Base-by-base conservation (phyloP, 148 eudicot genomes). In the Camellia granthamiana region DNA sequence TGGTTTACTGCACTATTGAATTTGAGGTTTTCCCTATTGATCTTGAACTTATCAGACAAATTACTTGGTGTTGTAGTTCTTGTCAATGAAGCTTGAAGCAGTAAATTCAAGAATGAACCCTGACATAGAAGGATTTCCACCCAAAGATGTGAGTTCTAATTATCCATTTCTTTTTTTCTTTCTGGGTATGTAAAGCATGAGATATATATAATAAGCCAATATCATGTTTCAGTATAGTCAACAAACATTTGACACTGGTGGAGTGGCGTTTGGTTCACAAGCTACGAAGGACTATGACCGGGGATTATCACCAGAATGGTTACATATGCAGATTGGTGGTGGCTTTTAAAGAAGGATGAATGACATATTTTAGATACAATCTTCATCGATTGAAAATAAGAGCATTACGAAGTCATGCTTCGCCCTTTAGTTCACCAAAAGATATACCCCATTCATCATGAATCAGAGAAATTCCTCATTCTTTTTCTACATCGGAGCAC, bases 271-370 rank as follows among this genome's bases (percentile, higher is more conserved):
- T 69, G 86, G 82, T 54, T 87, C 98, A 38, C 93, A 90, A 88
- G 72, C 89, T 68, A 79, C 93, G 16, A 76, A 91, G 75, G 94
- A 92, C 74, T 86, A 87, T 55, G 87, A 81, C 8, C 88, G 89
- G 65, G 89, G 81, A 64, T 79, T 95, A 79, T 88, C 97, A 75
- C 95, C 97, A 8, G 98, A 94, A 78, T 94, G 97, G 98, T 84
- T 91, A 78, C 97, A 91, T 79, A 94, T 94, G 98, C 98, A 94
- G 84, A 82, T 94, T 70, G 98, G 98, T 67, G 91, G 98, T 44
- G 86, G 89, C 79, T 92, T 90, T 78, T 91, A 91, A 76, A 85
- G 98, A 83, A 84, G 87, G 77, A 65, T 90, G 23, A 30, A 30
- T 90, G 85, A 88, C 71, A 18, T 80, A 30, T 30, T 30, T 30